Conservation (phyloP, 352 stramenopile genomes). For the Phytopythium delawarense region DNA sequence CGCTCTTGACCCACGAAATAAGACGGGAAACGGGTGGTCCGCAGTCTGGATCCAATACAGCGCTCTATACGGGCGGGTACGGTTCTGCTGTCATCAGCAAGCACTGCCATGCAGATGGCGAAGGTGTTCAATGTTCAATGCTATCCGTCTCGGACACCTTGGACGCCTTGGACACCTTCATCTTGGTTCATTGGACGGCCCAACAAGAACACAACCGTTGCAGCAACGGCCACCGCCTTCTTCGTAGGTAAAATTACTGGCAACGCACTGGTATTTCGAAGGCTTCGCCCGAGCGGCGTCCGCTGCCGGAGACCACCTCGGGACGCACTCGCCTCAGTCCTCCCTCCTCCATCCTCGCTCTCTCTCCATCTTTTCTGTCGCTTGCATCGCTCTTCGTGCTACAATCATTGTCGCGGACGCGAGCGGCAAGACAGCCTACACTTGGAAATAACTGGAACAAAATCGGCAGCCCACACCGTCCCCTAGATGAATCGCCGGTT, state of each 20-base stretch:
- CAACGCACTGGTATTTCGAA: background rate
- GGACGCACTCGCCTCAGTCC: background rate
- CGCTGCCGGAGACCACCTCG: background rate
- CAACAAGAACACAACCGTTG: background rate
- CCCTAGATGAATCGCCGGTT: constrained; percentile 53
- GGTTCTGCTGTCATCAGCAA: too few relatives aligned
- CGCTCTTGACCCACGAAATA: background rate
- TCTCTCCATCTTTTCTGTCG: background rate
- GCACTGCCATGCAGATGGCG: too few relatives aligned
- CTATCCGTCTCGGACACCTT: too few relatives aligned
- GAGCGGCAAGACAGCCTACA: background rate
- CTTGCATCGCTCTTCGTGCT: background rate
- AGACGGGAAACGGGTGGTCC: background rate
- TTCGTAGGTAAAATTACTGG: background rate
- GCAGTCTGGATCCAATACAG: background rate
- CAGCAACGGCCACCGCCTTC: background rate
- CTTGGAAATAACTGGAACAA: background rate
- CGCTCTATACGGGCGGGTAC: background rate
- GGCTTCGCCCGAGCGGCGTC: background rate
- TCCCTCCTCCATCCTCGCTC: background rate
- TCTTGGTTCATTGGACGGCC: too few relatives aligned
- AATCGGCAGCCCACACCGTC: background rate
- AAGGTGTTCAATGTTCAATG: too few relatives aligned
- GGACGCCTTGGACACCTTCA: too few relatives aligned
- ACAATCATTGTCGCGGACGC: background rate